Evolutionary conservation across 2,329 filamentous ascomycete species (phyloP), one percentile per base, ranked within the genome.

Genomic region (Cordyceps tenuipes): DNA sequence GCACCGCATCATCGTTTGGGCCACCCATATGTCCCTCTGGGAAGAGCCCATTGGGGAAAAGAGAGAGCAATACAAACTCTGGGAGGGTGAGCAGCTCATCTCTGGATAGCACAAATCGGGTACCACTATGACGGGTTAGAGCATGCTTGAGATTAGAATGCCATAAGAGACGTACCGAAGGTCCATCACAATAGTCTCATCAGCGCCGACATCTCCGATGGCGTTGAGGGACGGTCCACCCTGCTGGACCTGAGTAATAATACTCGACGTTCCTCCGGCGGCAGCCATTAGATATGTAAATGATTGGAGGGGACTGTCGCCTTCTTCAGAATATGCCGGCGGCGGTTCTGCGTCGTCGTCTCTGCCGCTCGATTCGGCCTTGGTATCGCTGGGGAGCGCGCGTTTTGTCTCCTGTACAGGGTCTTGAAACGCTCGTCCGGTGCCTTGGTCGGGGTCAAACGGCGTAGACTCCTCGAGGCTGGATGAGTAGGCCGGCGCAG

Each of bases 181-280:
- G 76, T 97, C 93, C 76, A 97, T 87, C 39, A 89, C 90, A 66
- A 97, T 96, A 64, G 94, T 93, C 77, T 97, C 93, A 77, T 97
- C 93, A 63, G 89, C 87, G 63, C 87, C 88, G 64, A 89, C 87
- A 86, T 90, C 86, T 89, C 90, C 91, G 63, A 97, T 81, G 59
- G 90, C 89, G 75, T 94, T 96, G 67, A 97, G 85, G 43, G 92
- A 89, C 68, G 91, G 89, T 55, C 89, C 92, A 66, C 89, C 89
- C 76, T 99, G 94, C 73, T 96, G 92, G 68, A 99, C 94, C 79
- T 99, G 94, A 76, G 94, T 99, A 78, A 99, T 96, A 72, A 99
- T 96, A 84, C 94, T 97, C 79, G 92, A 88, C 68, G 92, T 90
- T 78, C 92, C 93, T 81, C 93, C 93, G 77, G 93, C 92, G 73